Conservation (phyloP, 306 rosid species). For the Vigna reflexopilosa region DNA sequence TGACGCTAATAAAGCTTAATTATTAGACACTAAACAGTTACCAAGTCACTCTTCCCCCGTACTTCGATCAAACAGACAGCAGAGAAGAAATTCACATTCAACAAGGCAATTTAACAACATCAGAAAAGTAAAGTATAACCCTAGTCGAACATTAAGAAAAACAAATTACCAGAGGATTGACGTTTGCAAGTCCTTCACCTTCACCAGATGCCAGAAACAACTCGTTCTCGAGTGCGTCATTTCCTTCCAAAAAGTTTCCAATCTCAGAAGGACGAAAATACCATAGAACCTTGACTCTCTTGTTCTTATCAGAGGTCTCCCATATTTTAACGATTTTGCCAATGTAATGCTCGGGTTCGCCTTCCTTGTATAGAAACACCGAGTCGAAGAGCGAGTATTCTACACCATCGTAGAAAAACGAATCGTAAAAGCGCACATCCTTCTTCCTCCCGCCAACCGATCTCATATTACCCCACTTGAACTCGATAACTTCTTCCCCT, state of each 20-base stretch:
- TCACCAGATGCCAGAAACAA: slow-evolving; percentile 84
- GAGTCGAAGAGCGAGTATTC: slow-evolving; percentile 70
- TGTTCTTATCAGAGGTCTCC: slow-evolving; percentile 65
- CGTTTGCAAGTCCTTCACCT: slow-evolving; percentile 75
- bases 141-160: background rate
- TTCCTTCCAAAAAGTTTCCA: slow-evolving; percentile 54
- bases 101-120: slow-evolving; percentile 5
- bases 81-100: background rate
- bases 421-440: slow-evolving; percentile 65
- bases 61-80: background rate
- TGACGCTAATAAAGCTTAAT: background rate
- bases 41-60: background rate
- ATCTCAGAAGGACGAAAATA: slow-evolving; percentile 86
- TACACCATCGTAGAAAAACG: slow-evolving; percentile 73
- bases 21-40: slow-evolving; percentile 1
- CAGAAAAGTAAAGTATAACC: slow-evolving; percentile 8
- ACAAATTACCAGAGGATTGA: slow-evolving; percentile 78
- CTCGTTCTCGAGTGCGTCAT: slow-evolving; percentile 54
- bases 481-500: slow-evolving; percentile 45
- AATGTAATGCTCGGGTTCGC: slow-evolving; percentile 69
- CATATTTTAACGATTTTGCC: slow-evolving; percentile 80
- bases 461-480: slow-evolving; percentile 70
- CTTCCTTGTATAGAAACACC: slow-evolving; percentile 72
- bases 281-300: slow-evolving; percentile 80
- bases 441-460: slow-evolving; percentile 60